Conservation (phyloP, 2,329 filamentous ascomycete species). For the Rhexocercosporidium sp. region DNA sequence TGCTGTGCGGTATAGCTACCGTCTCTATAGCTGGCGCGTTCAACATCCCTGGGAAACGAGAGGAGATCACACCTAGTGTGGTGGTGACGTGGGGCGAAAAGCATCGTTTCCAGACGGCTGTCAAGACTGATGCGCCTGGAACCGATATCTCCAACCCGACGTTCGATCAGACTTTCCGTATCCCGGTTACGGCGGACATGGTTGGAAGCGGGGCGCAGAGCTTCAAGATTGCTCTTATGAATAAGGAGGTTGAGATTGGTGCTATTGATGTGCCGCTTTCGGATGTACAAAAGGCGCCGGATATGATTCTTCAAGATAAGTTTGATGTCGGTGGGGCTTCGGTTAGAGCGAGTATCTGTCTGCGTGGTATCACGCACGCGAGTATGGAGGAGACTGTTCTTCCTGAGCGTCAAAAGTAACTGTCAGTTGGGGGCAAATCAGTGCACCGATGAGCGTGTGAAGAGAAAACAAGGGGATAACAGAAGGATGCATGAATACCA, state of each 20-base stretch:
- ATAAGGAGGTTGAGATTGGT: constrained; percentile 18
- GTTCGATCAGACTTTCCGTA: constrained; percentile 23
- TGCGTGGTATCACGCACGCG: constrained; percentile 12
- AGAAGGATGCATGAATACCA: background rate
- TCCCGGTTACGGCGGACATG: constrained; percentile 21
- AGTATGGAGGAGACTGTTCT: constrained; percentile 14
- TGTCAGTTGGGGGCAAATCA: too few species aligned
- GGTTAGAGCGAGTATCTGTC: constrained; percentile 21
- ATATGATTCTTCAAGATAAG: constrained; percentile 18
- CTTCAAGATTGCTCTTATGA: constrained; percentile 22
- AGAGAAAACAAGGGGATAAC: background rate
- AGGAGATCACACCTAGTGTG: constrained; percentile 25
- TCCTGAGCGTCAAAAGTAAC: constrained; percentile 14
- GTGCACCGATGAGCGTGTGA: background rate
- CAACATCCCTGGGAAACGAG: constrained; percentile 11
- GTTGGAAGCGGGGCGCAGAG: constrained; percentile 18
- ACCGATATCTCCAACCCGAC: constrained; percentile 24
- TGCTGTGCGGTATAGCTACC: constrained; percentile 14
- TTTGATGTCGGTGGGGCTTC: constrained; percentile 22
- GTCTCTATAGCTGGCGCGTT: constrained; percentile 18
- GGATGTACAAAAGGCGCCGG: constrained; percentile 21
- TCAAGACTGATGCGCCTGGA: constrained; percentile 24
- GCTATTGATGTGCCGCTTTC: constrained; percentile 14
- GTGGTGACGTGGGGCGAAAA: constrained; percentile 24
- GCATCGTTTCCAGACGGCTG: constrained; percentile 24